These are phyloP conservation scores for Lentinula novae-zelandiae DNA, from an alignment of 1,284 basidiomycete species.

Conservation along the genomic window DNA sequence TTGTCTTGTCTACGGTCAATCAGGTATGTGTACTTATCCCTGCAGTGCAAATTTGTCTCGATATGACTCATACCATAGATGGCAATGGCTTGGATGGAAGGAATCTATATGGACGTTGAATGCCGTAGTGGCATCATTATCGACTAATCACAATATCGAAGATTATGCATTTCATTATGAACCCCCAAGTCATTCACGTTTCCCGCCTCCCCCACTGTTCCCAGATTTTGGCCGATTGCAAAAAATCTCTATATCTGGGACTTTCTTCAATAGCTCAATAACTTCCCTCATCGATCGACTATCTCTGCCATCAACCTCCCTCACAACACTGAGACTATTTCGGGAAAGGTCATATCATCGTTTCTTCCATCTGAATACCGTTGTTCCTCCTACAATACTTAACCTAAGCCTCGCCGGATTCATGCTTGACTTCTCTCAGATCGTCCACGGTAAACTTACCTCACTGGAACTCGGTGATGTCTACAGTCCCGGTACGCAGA, in stretches of 20 bases:
- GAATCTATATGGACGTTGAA: neutral
- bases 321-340: neutral
- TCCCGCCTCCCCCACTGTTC: neutral
- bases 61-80: neutral
- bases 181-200: neutral
- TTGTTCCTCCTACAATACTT: neutral
- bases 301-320: neutral
- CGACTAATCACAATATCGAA: neutral
- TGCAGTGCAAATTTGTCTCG: neutral
- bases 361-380: neutral
- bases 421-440: neutral
- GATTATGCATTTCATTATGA: neutral
- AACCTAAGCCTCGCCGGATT: neutral
- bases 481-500: neutral
- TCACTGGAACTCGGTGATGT: slow-evolving; percentile 1
- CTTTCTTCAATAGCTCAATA: neutral
- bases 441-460: neutral
- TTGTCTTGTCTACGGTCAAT: neutral
- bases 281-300: neutral
- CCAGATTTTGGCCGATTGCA: neutral
- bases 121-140: neutral
- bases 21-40: neutral
- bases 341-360: neutral
- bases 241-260: neutral
- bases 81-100: slow-evolving; percentile 3